Percentiles rank a stretch among this genome's conserved stretches.
phyloP scores from a whole-genome alignment of 1,139 yeast genomes.

The Saccharomycopsis hybrid region DNA sequence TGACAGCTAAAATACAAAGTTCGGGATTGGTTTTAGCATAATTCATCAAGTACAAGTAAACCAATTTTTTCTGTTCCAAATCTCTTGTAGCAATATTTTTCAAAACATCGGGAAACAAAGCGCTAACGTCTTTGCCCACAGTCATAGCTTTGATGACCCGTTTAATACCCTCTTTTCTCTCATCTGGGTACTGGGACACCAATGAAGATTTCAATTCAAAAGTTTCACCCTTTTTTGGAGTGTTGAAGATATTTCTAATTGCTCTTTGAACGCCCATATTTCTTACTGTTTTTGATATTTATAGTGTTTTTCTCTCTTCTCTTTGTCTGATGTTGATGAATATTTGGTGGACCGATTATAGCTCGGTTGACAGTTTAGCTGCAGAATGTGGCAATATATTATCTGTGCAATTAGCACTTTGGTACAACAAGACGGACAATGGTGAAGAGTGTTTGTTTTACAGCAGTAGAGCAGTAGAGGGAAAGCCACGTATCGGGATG shows the following conservation, averaged over 20 bases:
- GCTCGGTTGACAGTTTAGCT: no score
- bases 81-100: conserved; percentile 97
- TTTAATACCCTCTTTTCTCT: conserved; percentile 93
- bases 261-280: conserved; percentile 40
- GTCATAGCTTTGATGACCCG: conserved; percentile 98
- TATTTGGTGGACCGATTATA: no score
- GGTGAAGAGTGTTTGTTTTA: no score
- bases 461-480: no score
- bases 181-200: conserved; percentile 91
- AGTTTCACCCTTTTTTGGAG: conserved; percentile 75
- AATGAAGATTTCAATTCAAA: conserved; percentile 84
- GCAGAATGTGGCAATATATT: no score
- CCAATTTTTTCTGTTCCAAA: conserved; percentile 92
- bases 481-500: no score
- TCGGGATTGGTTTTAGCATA: conserved; percentile 97
- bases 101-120: conserved; percentile 90
- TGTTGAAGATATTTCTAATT: conserved; percentile 47
- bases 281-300: background rate
- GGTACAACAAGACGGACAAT: no score
- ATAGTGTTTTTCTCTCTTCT: no score
- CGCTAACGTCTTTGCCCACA: conserved; percentile 94
- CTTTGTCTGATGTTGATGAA: no score
- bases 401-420: no score
- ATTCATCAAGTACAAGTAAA: conserved; percentile 90
- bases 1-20: conserved; percentile 90